Conservation (phyloP, 2,329 filamentous ascomycete genomes). For the Neocatenulostroma microsporum region DNA sequence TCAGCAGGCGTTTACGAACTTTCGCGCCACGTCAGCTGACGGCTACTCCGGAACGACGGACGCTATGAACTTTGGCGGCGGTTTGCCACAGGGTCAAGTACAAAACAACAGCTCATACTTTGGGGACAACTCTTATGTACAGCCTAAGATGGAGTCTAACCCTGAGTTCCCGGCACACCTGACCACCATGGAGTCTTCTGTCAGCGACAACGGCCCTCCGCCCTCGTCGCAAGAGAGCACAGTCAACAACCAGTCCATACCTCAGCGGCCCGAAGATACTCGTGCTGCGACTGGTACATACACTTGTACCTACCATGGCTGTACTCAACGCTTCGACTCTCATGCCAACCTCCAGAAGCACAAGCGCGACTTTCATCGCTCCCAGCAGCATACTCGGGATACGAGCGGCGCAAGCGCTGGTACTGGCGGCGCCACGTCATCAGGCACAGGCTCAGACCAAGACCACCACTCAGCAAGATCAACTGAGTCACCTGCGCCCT, state of each 20-base stretch:
- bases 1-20: constrained; percentile 33
- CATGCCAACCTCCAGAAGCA: constrained; percentile 84
- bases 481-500: constrained; percentile 24
- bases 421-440: constrained; percentile 27
- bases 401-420: constrained; percentile 18
- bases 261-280: constrained; percentile 53
- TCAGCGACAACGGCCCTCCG: constrained; percentile 45
- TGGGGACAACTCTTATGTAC: constrained; percentile 19
- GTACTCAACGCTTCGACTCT: constrained; percentile 78
- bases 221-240: constrained; percentile 37
- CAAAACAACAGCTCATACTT: constrained; percentile 25
- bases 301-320: constrained; percentile 92
- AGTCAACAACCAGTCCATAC: constrained; percentile 20
- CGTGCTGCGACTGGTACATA: constrained; percentile 79
- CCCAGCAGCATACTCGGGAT: constrained; percentile 39
- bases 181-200: constrained; percentile 55
- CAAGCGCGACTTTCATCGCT: constrained; percentile 86
- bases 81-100: constrained; percentile 19
- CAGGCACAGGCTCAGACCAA: constrained; percentile 24
- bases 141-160: constrained; percentile 28
- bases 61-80: constrained; percentile 30
- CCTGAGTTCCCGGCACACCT: constrained; percentile 54
- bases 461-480: constrained; percentile 25
- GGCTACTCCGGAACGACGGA: constrained; percentile 20
- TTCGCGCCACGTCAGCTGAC: constrained; percentile 39